These are phyloP conservation scores for Brettanomyces nanus DNA, from an alignment of 805 yeast genomes.

Conservation along the genomic window DNA sequence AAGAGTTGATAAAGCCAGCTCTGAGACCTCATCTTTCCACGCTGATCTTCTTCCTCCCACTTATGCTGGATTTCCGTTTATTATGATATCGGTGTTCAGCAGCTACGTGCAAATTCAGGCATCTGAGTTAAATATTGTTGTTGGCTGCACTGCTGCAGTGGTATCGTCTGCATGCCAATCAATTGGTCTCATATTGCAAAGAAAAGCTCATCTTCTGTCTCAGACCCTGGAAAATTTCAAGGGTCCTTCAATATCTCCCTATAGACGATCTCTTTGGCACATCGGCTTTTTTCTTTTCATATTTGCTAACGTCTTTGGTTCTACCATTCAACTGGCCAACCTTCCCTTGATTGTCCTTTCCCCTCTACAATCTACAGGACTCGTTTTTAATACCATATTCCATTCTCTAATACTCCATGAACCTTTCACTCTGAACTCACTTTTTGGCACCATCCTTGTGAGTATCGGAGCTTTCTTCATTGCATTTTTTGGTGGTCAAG, in stretches of 20 bases:
- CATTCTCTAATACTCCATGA: conserved; percentile 64
- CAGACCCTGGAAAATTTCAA: background rate
- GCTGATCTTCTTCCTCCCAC: no score
- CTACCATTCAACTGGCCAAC: conserved; percentile 75
- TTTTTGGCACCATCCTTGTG: conserved; percentile 59
- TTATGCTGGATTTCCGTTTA: no score
- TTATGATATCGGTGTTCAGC: no score
- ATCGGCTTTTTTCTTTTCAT: conserved; percentile 66
- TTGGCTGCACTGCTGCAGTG: conserved; percentile 67
- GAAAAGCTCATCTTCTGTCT: conserved; percentile 60
- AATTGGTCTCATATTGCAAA: conserved; percentile 71
- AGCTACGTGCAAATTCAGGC: no score
- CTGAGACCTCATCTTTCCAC: no score
- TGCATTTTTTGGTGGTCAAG: conserved; percentile 70
- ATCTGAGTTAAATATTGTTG: conserved; percentile 25
- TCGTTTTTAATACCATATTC: conserved; percentile 77
- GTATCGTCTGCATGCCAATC: conserved; percentile 74
- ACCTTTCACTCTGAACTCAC: conserved; percentile 47
- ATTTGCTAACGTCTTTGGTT: conserved; percentile 68
- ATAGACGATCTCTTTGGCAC: conserved; percentile 61
- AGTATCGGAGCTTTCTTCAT: conserved; percentile 69
- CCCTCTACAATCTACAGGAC: conserved; percentile 79
- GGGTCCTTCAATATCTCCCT: conserved; percentile 19
- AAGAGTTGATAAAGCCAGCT: no score
- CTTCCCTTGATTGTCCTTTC: conserved; percentile 72